phyloP scores from a whole-genome alignment of 129 eudicot genomes.

The Chrysanthemum makinoi region DNA sequence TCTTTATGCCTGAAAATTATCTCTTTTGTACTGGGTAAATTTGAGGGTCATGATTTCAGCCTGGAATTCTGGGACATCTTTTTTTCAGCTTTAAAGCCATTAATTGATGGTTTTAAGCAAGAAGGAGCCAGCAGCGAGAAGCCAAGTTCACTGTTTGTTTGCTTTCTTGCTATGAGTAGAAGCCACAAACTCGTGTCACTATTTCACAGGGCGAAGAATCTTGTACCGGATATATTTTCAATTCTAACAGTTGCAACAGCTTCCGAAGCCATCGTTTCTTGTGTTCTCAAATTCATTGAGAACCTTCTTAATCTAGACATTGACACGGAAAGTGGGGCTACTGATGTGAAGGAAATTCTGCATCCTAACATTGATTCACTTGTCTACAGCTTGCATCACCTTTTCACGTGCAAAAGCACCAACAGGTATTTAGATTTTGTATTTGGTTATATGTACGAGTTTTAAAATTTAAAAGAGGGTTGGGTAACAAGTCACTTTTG shows the following conservation, averaged over 20 bases:
- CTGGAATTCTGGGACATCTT: constrained; percentile 76
- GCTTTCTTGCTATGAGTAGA: constrained; percentile 91
- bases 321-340: constrained; percentile 44
- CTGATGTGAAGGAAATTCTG: constrained; percentile 43
- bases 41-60: constrained; percentile 64
- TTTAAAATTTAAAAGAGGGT: background rate
- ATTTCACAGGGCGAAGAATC: constrained; percentile 54
- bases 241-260: constrained; percentile 72
- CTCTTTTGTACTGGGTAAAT: constrained; percentile 54
- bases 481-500: constrained; percentile 1
- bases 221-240: constrained; percentile 75
- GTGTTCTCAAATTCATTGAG: constrained; percentile 71
- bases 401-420: constrained; percentile 42
- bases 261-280: constrained; percentile 68
- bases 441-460: background rate
- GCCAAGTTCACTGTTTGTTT: constrained; percentile 83
- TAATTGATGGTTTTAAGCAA: constrained; percentile 67
- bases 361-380: constrained; percentile 65
- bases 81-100: constrained; percentile 65
- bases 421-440: constrained; percentile 50
- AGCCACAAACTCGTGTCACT: constrained; percentile 65
- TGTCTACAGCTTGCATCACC: constrained; percentile 61
- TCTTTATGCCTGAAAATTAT: constrained; percentile 84
- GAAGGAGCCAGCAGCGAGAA: constrained; percentile 91
- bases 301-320: constrained; percentile 71